Evolutionary conservation across 768 basidiomycete species (phyloP).

Genomic region (Podaxis mareebaensis): DNA sequence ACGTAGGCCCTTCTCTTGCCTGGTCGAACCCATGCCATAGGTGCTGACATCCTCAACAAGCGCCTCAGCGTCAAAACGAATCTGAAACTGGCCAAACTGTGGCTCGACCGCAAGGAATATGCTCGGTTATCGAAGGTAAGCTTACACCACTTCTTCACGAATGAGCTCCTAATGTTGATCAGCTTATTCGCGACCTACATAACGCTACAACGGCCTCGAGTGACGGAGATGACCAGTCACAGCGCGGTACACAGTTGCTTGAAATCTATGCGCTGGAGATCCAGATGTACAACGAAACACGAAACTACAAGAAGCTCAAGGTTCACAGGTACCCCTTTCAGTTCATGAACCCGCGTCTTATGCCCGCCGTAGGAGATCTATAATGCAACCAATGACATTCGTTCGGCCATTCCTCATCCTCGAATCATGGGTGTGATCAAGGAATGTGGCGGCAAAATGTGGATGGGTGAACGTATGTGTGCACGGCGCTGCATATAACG

Average conservation of each 20-base stretch:
- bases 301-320: slow-evolving; percentile 96
- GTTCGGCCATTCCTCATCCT: slow-evolving; percentile 96
- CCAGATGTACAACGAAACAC: slow-evolving; percentile 98
- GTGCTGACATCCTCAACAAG: slow-evolving; percentile 38
- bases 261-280: slow-evolving; percentile 99
- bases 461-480: slow-evolving; percentile 93
- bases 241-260: slow-evolving; percentile 89
- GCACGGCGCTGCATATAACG: background rate
- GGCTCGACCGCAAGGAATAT: slow-evolving; percentile 95
- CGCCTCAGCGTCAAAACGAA: slow-evolving; percentile 94
- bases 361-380: slow-evolving; percentile 81
- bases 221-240: slow-evolving; percentile 83
- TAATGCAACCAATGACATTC: slow-evolving; percentile 89
- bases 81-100: slow-evolving; percentile 94
- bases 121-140: slow-evolving; percentile 75
- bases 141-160: background rate
- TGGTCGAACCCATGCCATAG: background rate
- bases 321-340: slow-evolving; percentile 34
- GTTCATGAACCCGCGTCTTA: background rate
- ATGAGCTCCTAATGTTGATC: background rate
- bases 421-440: slow-evolving; percentile 99
- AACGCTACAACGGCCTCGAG: slow-evolving; percentile 56
- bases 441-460: slow-evolving; percentile 99
- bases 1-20: slow-evolving; percentile 50
- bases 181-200: slow-evolving; percentile 83